Conservation (phyloP, 345 rosid genomes). For the Eucalyptus curtisii region DNA sequence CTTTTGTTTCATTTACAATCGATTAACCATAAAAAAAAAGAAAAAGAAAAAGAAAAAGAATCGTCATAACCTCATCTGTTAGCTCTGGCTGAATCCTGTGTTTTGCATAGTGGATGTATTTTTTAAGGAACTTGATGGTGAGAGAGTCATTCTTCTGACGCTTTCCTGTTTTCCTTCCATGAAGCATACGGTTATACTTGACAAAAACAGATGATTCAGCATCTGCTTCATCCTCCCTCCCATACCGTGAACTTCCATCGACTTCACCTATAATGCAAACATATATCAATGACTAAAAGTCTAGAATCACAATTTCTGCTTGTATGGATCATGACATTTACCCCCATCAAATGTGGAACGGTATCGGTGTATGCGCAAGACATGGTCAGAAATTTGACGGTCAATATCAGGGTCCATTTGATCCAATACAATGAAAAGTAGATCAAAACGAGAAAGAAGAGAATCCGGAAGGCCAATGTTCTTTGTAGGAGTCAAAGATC, state of each 20-base stretch:
- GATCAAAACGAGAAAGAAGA: conserved; percentile 95
- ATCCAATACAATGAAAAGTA: conserved; percentile 90
- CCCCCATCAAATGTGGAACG: conserved; percentile 73
- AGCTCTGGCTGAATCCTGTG: conserved; percentile 89
- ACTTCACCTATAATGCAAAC: conserved; percentile 29
- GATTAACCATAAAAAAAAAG: background rate
- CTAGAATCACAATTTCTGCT: background rate
- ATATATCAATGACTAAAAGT: background rate
- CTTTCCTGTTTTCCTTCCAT: conserved; percentile 65
- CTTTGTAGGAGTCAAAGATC: conserved; percentile 95
- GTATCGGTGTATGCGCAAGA: conserved; percentile 92
- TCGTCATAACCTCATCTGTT: conserved; percentile 67
- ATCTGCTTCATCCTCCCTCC: conserved; percentile 74
- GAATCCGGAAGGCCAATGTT: conserved; percentile 99
- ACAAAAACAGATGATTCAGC: conserved; percentile 74
- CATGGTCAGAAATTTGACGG: conserved; percentile 83
- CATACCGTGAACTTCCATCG: conserved; percentile 56
- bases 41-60: background rate
- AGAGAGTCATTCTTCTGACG: conserved; percentile 74
- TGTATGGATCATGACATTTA: conserved; percentile 4
- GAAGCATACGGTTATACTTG: conserved; percentile 81
- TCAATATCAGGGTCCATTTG: conserved; percentile 99
- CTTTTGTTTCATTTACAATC: background rate
- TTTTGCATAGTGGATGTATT: conserved; percentile 97
- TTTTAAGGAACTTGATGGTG: conserved; percentile 77